Percentiles rank a stretch among this genome's conserved stretches.
phyloP scores from a whole-genome alignment of 768 basidiomycete species.

The Punctularia strigosozonata region DNA sequence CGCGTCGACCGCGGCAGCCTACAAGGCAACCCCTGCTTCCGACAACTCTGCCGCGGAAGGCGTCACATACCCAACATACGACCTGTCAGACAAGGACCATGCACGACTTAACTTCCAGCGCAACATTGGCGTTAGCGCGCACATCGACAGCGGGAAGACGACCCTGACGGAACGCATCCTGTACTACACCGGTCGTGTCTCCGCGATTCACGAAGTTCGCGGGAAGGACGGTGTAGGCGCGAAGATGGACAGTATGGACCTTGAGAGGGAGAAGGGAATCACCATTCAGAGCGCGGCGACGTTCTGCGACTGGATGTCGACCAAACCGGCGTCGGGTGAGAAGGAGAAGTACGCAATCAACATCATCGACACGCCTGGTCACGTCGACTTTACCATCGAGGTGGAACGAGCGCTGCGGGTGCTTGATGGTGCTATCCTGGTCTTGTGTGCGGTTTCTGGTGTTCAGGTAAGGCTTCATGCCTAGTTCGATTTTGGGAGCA shows the following conservation, averaged over 20 bases:
- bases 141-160: constrained; percentile 96
- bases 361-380: constrained; percentile 98
- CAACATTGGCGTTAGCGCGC: constrained; percentile 94
- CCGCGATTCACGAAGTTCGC: constrained; percentile 94
- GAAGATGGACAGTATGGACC: constrained; percentile 99
- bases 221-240: constrained; percentile 94
- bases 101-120: constrained; percentile 63
- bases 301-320: constrained; percentile 91
- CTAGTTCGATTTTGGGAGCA: background rate
- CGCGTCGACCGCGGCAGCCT: too few species aligned
- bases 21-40: too few species aligned
- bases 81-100: constrained; percentile 54
- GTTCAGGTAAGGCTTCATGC: constrained; percentile 55
- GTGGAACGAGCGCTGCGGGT: constrained; percentile 95
- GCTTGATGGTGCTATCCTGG: constrained; percentile 91
- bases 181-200: constrained; percentile 92
- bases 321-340: constrained; percentile 42
- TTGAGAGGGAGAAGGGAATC: constrained; percentile 97
- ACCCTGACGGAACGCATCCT: constrained; percentile 93
- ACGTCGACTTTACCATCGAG: constrained; percentile 99
- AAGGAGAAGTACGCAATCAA: constrained; percentile 88
- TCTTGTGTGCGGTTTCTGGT: constrained; percentile 93
- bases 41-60: constrained; percentile 5
- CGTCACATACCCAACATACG: constrained; percentile 24
- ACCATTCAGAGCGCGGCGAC: constrained; percentile 99